Conservation (phyloP, 495 filamentous ascomycete species). For the Pyronema domesticum region DNA sequence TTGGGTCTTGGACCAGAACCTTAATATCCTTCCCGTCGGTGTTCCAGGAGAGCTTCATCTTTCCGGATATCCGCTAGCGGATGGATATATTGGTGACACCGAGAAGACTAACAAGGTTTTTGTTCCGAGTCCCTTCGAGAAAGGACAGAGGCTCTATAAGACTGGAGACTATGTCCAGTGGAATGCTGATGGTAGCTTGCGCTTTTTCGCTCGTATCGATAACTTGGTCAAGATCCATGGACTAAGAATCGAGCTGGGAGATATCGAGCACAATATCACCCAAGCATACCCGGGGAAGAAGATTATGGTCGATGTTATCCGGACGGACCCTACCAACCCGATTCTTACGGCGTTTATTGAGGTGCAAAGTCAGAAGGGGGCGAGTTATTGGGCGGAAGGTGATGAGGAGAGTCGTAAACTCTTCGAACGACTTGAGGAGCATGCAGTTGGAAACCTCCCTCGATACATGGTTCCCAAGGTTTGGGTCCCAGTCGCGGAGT, state of each 20-base stretch:
- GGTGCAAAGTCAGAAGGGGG: not conserved
- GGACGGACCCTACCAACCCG: not conserved
- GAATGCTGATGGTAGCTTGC: conserved; percentile 29
- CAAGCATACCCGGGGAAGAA: too few relatives aligned
- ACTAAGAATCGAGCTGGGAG: conserved; percentile 30
- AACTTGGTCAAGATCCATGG: conserved; percentile 31
- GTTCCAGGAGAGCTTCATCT: conserved; percentile 34
- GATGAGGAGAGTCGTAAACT: too few relatives aligned
- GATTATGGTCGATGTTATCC: not conserved
- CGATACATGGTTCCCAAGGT: not conserved
- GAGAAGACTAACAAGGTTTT: conserved; percentile 31
- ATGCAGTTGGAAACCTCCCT: not conserved
- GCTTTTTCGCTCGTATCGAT: conserved; percentile 29
- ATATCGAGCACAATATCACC: conserved; percentile 24
- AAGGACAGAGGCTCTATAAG: conserved; percentile 23
- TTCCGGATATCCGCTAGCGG: conserved; percentile 33
- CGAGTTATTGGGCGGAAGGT: too few relatives aligned
- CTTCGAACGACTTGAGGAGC: not conserved
- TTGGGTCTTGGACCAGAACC: conserved; percentile 33
- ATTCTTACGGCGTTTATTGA: not conserved
- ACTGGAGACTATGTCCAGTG: conserved; percentile 40
- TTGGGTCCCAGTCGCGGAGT: not conserved
- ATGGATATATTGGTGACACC: conserved; percentile 29
- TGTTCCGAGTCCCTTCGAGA: conserved; percentile 8
- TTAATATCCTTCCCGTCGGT: conserved; percentile 34